Percentiles rank a stretch among this genome's conserved stretches.
These are phyloP conservation scores for Claviceps digitariae DNA, from an alignment of 2,329 filamentous ascomycete genomes.

Conservation along the genomic window DNA sequence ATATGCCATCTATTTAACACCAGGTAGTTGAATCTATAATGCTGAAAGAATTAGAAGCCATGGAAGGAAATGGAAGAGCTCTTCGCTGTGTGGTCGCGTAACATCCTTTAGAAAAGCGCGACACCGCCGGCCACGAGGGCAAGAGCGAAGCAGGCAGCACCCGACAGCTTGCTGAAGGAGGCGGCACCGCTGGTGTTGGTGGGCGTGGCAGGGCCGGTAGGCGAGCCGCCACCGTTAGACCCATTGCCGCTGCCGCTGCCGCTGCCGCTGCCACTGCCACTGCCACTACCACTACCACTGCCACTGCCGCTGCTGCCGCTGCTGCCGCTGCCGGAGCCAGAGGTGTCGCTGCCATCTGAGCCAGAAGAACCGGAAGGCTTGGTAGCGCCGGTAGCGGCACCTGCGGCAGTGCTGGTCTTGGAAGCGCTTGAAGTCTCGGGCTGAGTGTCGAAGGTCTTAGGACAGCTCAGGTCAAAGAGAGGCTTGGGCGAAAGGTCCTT, in stretches of 20 bases:
- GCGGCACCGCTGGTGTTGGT: not conserved
- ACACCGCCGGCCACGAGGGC: constrained; percentile 6
- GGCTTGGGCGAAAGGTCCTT: constrained; percentile 37
- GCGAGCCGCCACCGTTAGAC: not conserved
- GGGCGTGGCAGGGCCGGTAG: not conserved
- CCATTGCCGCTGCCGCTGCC: constrained; percentile 3
- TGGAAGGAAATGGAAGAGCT: not conserved
- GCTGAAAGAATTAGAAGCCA: not conserved
- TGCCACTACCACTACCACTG: not conserved
- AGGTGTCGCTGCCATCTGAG: not conserved
- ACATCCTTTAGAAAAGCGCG: constrained; percentile 7
- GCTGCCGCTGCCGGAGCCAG: constrained; percentile 1
- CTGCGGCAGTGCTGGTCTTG: not conserved
- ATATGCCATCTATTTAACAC: not conserved
- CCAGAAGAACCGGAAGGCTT: constrained; percentile 3
- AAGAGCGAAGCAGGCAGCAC: constrained; percentile 8
- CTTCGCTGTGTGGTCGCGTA: not conserved
- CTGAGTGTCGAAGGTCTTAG: constrained; percentile 25
- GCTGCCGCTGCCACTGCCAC: not conserved
- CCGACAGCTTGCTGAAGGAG: constrained; percentile 7
- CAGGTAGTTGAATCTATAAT: not conserved
- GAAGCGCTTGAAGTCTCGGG: constrained; percentile 9
- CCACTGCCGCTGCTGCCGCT: constrained; percentile 1
- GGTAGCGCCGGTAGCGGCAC: constrained; percentile 3
- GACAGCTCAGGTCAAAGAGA: constrained; percentile 40